Evolutionary conservation across 371 early-diverging fungal species (phyloP), one percentile per base, ranked within the genome.

Genomic region (Apophysomyces variabilis): DNA sequence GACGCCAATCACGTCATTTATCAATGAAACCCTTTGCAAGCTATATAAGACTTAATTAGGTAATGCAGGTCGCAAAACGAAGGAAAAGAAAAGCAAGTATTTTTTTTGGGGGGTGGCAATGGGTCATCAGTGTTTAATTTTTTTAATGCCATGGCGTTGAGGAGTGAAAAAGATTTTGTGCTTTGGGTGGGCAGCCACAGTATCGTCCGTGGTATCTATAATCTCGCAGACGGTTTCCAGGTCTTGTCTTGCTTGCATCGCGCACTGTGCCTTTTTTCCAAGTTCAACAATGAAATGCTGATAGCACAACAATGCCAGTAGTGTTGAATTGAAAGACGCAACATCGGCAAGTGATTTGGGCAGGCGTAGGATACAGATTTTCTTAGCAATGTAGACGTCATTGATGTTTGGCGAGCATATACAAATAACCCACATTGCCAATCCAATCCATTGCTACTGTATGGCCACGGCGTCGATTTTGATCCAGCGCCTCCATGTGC

Each of bases 371-470:
- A 57, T 57, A 37, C 26, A 4, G 18, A 57, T 1, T 37, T 57
- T 57, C 16, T 57, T 37, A 6, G 57, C 57, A 26, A 57, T 12
- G 13, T 57, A 57, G 26, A 57, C 26, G 3, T 37, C 57, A 12
- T 26, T 37, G 12, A 57, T 14, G 57, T 57, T 57, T 26, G 57
- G 57, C 57, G 2, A 57, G 18, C 57, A 57, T 57, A 9, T 57
- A 57, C 4, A 57, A 35, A 9, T 57, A 57, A 35, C 13, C 26
- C n/a, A 57, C 26, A 37, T 57, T 57, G 0, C 57, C 57, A 1
- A 57, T n/a, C 57, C 57, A 57, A 57, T 57, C 57, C 57, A 57
- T 57, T 57, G 57, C 57, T 35, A 57, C 57, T 57, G 18, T 35
- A 58, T 58, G 59, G 38, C 58, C 47, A 47, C 47, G 16, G n/a